These are phyloP conservation scores for Magnusiomyces tetraspermus DNA, from an alignment of 1,139 yeast genomes.

Conservation along the genomic window DNA sequence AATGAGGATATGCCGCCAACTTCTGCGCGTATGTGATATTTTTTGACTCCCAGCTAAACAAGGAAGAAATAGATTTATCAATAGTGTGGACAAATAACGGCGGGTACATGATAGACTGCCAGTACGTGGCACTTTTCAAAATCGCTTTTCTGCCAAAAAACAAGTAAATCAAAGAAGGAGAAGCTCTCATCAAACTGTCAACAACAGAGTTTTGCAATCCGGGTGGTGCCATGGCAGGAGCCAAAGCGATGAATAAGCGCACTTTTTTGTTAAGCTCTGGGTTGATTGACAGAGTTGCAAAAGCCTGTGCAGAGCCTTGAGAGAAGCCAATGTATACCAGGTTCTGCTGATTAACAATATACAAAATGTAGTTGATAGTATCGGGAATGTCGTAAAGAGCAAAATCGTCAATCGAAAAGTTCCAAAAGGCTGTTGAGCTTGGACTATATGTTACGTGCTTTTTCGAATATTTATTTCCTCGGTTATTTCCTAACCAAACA, in stretches of 20 bases:
- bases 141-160: constrained; percentile 68
- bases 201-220: constrained; percentile 69
- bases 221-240: constrained; percentile 93
- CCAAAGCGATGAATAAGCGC: constrained; percentile 64
- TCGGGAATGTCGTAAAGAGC: constrained; percentile 78
- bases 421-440: constrained; percentile 55
- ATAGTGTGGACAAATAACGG: constrained; percentile 67
- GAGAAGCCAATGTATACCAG: constrained; percentile 75
- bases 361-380: constrained; percentile 55
- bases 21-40: constrained; percentile 70
- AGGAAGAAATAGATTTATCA: constrained; percentile 53
- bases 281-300: constrained; percentile 69
- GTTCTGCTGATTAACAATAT: constrained; percentile 35
- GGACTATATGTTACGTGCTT: constrained; percentile 40
- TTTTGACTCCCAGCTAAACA: constrained; percentile 69
- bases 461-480: constrained; percentile 80
- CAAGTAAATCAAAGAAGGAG: constrained; percentile 65
- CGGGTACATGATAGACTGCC: constrained; percentile 79
- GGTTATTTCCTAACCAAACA: constrained; percentile 86
- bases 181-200: constrained; percentile 66
- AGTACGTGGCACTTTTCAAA: constrained; percentile 67
- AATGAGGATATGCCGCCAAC: constrained; percentile 65
- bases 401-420: constrained; percentile 77
- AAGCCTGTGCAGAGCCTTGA: constrained; percentile 88
- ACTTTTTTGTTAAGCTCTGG: constrained; percentile 60